These are phyloP conservation scores for Solanum okadae DNA, from an alignment of 257 asterid genomes.

Conservation along the genomic window DNA sequence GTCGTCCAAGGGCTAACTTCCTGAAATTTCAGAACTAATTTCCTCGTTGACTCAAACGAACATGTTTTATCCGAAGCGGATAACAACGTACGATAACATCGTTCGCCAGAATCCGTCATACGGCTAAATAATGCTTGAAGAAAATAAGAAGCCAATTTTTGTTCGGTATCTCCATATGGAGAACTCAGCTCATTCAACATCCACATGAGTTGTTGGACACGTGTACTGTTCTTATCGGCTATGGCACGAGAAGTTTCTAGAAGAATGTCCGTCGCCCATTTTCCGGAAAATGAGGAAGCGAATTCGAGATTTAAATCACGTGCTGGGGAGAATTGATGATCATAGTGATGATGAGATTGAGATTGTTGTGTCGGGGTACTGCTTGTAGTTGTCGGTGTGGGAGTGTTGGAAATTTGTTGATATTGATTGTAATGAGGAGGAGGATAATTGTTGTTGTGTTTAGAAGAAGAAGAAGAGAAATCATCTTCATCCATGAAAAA, in stretches of 20 bases:
- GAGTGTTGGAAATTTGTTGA: slow-evolving; percentile 22
- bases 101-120: slow-evolving; percentile 76
- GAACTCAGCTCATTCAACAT: slow-evolving; percentile 90
- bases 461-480: slow-evolving; percentile 80
- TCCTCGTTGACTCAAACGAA: slow-evolving; percentile 74
- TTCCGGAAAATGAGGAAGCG: slow-evolving; percentile 33
- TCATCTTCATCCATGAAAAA: slow-evolving; percentile 95
- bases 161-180: slow-evolving; percentile 81
- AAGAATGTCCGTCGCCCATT: slow-evolving; percentile 76
- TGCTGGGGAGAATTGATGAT: slow-evolving; percentile 30
- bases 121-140: slow-evolving; percentile 77
- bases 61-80: slow-evolving; percentile 54
- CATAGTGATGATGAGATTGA: slow-evolving; percentile 15
- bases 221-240: slow-evolving; percentile 41
- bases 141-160: slow-evolving; percentile 74
- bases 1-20: slow-evolving; percentile 94
- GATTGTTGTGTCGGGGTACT: slow-evolving; percentile 25
- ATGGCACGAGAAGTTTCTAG: slow-evolving; percentile 69
- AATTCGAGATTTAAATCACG: slow-evolving; percentile 48
- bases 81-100: slow-evolving; percentile 31
- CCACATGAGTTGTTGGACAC: slow-evolving; percentile 90
- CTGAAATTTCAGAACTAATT: slow-evolving; percentile 65
- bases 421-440: neutral
- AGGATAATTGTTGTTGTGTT: slow-evolving; percentile 28
- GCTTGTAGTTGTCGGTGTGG: slow-evolving; percentile 42